Percentiles rank a stretch among this genome's conserved stretches.
These are phyloP conservation scores for Nemania serpens DNA, from an alignment of 2,329 filamentous ascomycete species.

Conservation along the genomic window DNA sequence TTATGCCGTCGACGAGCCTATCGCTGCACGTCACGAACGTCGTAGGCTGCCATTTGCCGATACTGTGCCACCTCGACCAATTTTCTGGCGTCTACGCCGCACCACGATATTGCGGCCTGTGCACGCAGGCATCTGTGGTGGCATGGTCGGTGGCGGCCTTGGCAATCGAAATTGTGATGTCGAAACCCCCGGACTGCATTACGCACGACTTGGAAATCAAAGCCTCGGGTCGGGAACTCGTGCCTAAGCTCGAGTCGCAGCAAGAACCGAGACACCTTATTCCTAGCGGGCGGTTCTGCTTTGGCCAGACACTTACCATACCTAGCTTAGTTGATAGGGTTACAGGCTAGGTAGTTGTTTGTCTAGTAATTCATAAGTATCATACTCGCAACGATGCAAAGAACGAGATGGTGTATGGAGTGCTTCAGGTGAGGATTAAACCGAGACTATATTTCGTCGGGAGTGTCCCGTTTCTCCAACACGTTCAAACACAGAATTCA, in stretches of 20 bases:
- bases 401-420: background rate
- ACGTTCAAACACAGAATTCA: background rate
- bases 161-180: background rate
- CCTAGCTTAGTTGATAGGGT: no score
- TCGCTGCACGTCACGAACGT: constrained; percentile 31
- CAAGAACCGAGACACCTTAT: no score
- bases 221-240: background rate
- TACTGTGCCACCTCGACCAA: constrained; percentile 27
- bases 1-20: constrained; percentile 33
- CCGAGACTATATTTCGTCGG: background rate
- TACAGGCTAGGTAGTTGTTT: no score
- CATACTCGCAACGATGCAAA: background rate
- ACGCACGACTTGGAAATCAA: background rate
- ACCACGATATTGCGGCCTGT: constrained; percentile 16
- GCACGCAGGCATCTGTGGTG: constrained; percentile 6
- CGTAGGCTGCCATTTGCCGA: constrained; percentile 32
- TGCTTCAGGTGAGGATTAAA: constrained; percentile 19
- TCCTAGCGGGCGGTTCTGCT: no score
- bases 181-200: constrained; percentile 1
- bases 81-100: constrained; percentile 18
- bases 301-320: no score
- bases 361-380: no score
- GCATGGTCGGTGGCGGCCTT: constrained; percentile 1
- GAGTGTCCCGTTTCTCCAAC: background rate
- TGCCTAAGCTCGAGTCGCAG: background rate